Evolutionary conservation across 345 rosid species (phyloP).

Genomic region (Salix suchowensis): DNA sequence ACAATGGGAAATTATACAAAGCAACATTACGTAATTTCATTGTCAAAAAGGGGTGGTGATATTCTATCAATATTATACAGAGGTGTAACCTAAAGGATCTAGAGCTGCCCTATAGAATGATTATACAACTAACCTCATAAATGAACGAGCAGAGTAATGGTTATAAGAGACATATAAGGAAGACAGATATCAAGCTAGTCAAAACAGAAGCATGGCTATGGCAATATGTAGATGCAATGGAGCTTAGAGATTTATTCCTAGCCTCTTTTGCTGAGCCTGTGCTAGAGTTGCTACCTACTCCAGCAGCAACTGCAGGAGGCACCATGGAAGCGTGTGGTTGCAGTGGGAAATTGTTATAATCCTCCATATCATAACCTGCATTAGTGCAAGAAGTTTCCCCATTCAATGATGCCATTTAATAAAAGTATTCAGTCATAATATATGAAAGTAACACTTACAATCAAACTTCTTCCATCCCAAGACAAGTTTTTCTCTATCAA

Average conservation of each 20-base stretch:
- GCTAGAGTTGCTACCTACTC: constrained; percentile 34
- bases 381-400: neutral
- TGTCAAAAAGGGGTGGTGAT: neutral
- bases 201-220: constrained; percentile 1
- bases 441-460: constrained; percentile 38
- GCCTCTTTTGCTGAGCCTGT: constrained; percentile 31
- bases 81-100: neutral
- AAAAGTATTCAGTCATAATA: neutral
- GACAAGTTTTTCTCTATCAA: constrained; percentile 66
- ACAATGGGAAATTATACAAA: neutral
- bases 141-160: neutral
- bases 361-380: constrained; percentile 65
- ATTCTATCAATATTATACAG: neutral
- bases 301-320: constrained; percentile 66
- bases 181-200: constrained; percentile 9
- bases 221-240: constrained; percentile 23
- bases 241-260: constrained; percentile 28
- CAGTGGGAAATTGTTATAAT: constrained; percentile 19
- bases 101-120: neutral
- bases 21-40: neutral
- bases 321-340: constrained; percentile 40
- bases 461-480: constrained; percentile 82
- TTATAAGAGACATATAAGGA: constrained; percentile 21
- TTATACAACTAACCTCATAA: neutral
- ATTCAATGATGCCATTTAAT: neutral